These are phyloP conservation scores for Sporisorium exsertum DNA, from an alignment of 1,284 basidiomycete genomes.

Conservation along the genomic window DNA sequence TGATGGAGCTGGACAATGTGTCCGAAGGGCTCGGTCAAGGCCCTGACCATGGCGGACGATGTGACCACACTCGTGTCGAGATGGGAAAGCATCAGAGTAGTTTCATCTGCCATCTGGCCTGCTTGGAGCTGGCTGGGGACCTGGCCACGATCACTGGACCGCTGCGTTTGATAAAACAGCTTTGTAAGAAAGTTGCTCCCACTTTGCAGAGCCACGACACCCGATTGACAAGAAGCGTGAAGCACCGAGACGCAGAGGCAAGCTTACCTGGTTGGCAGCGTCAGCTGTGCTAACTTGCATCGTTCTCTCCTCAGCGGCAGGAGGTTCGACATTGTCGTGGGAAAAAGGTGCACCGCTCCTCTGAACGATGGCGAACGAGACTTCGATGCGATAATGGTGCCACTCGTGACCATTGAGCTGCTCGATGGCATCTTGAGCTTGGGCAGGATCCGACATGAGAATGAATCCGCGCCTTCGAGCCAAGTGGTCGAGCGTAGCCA, in stretches of 20 bases:
- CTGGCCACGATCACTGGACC: neutral
- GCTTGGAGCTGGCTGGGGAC: neutral
- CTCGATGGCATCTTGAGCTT: constrained; percentile 60
- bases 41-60: constrained; percentile 22
- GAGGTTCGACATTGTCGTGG: constrained; percentile 14
- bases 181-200: neutral
- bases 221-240: neutral
- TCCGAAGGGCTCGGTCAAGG: constrained; percentile 40
- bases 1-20: constrained; percentile 11
- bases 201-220: neutral
- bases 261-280: constrained; percentile 18
- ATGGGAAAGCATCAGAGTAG: constrained; percentile 15
- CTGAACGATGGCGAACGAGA: constrained; percentile 68
- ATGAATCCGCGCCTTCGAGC: constrained; percentile 68
- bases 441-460: constrained; percentile 60
- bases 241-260: neutral
- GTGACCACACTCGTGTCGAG: constrained; percentile 26
- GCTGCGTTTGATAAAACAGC: neutral
- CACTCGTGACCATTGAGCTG: constrained; percentile 60
- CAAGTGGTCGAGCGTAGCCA: constrained; percentile 67
- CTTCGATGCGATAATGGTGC: constrained; percentile 67
- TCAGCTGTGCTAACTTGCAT: neutral
- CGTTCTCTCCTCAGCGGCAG: neutral
- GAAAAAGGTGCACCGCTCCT: constrained; percentile 62
- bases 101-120: neutral